These are phyloP conservation scores for Pichia ethanolica DNA, from an alignment of 805 yeast genomes.

Conservation along the genomic window DNA sequence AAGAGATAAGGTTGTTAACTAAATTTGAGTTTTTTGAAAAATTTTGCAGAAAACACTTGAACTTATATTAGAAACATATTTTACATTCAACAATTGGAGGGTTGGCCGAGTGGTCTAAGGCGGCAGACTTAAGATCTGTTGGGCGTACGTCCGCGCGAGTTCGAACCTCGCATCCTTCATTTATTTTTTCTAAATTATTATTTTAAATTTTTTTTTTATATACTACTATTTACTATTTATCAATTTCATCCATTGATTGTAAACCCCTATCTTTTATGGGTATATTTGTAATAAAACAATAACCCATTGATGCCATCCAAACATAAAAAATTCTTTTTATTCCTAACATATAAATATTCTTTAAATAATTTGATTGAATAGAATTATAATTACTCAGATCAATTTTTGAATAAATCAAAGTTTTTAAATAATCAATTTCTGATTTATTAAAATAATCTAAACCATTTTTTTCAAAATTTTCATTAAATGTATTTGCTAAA, in stretches of 20 bases:
- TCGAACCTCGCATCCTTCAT: too few relatives aligned
- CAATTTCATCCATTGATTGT: background rate
- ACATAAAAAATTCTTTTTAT: background rate
- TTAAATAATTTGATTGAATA: background rate
- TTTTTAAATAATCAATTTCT: background rate
- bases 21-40: too few relatives aligned
- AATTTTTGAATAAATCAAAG: background rate
- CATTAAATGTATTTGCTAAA: conserved; percentile 21
- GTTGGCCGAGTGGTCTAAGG: too few relatives aligned
- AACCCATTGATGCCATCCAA: conserved; percentile 2
- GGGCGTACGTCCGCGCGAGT: too few relatives aligned
- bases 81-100: too few relatives aligned
- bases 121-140: too few relatives aligned
- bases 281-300: background rate
- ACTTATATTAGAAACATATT: too few relatives aligned
- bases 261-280: background rate
- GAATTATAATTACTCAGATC: background rate
- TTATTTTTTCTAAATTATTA: too few relatives aligned
- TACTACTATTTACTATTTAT: too few relatives aligned
- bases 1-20: too few relatives aligned
- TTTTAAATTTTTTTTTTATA: too few relatives aligned
- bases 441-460: background rate
- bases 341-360: background rate
- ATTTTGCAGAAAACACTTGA: too few relatives aligned
- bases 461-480: background rate